Evolutionary conservation across 2,329 filamentous ascomycete species (phyloP).

Genomic region (Venturia oleaginea): DNA sequence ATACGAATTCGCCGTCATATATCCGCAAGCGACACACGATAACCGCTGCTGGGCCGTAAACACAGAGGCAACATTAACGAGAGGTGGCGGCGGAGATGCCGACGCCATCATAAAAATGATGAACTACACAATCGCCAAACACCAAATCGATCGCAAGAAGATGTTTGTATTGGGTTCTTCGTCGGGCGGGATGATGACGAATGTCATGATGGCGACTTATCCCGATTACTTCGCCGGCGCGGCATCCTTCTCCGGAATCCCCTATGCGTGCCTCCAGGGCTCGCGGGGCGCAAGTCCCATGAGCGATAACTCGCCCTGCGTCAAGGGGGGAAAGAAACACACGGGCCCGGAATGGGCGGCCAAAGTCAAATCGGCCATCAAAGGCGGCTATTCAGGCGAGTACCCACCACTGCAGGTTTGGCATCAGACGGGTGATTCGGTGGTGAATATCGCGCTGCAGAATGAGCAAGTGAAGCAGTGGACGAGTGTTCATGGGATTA

Average conservation of each 20-base stretch:
- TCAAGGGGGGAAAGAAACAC: conserved; percentile 9
- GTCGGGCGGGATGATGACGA: conserved; percentile 44
- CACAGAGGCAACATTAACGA: conserved; percentile 40
- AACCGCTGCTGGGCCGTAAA: conserved; percentile 48
- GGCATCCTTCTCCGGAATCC: conserved; percentile 38
- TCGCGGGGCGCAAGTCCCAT: conserved; percentile 7
- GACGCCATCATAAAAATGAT: conserved; percentile 48
- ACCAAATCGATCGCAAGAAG: conserved; percentile 37
- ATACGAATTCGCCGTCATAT: conserved; percentile 48
- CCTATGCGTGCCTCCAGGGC: conserved; percentile 39
- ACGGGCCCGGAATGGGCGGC: conserved; percentile 6
- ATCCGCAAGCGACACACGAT: conserved; percentile 35
- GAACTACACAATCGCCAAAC: conserved; percentile 38
- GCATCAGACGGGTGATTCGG: conserved; percentile 27
- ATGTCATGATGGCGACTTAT: conserved; percentile 38
- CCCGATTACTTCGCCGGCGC: conserved; percentile 41
- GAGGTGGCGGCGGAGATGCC: conserved; percentile 44
- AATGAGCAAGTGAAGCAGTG: conserved; percentile 14
- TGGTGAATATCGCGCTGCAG: conserved; percentile 5
- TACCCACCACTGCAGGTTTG: conserved; percentile 29
- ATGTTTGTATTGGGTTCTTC: conserved; percentile 44
- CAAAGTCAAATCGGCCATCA: conserved; percentile 3
- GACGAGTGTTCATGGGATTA: conserved; percentile 8
- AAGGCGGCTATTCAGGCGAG: conserved; percentile 23
- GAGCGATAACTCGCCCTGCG: conserved; percentile 7